A percentile compares a stretch with the other conserved stretches of the same genome.
Evolutionary conservation across 2,329 filamentous ascomycete species (phyloP).

Genomic region (Talaromyces sp.): DNA sequence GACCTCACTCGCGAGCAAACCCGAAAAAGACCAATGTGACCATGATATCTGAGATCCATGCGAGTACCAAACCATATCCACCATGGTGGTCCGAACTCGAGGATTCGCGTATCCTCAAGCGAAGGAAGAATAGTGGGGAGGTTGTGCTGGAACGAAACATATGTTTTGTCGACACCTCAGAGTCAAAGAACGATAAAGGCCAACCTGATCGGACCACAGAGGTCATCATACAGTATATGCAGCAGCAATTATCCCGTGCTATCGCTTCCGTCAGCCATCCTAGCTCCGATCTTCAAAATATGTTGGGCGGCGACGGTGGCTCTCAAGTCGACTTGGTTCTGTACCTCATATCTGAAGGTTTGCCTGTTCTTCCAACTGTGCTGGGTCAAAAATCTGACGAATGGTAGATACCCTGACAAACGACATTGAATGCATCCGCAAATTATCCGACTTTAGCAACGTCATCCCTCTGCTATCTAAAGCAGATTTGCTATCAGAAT

Average conservation of each 20-base stretch:
- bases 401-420: constrained; percentile 54
- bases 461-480: constrained; percentile 79
- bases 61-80: constrained; percentile 80
- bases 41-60: constrained; percentile 65
- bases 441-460: constrained; percentile 71
- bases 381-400: background rate
- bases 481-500: constrained; percentile 63
- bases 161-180: constrained; percentile 84
- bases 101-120: constrained; percentile 57
- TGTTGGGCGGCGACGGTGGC: constrained; percentile 79
- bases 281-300: constrained; percentile 69
- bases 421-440: constrained; percentile 70
- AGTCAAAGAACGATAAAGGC: constrained; percentile 56
- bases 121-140: constrained; percentile 70
- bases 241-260: constrained; percentile 64
- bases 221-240: constrained; percentile 67
- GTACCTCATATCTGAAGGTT: constrained; percentile 74
- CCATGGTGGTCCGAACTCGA: constrained; percentile 84
- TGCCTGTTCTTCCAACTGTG: constrained; percentile 24
- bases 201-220: constrained; percentile 50
- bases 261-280: constrained; percentile 60
- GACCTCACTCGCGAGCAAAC: background rate
- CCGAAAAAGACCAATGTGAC: constrained; percentile 21
- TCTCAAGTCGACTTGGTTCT: constrained; percentile 80
- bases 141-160: constrained; percentile 84